Evolutionary conservation across 768 basidiomycete genomes (phyloP).

Genomic region (Tylopilus sp.): DNA sequence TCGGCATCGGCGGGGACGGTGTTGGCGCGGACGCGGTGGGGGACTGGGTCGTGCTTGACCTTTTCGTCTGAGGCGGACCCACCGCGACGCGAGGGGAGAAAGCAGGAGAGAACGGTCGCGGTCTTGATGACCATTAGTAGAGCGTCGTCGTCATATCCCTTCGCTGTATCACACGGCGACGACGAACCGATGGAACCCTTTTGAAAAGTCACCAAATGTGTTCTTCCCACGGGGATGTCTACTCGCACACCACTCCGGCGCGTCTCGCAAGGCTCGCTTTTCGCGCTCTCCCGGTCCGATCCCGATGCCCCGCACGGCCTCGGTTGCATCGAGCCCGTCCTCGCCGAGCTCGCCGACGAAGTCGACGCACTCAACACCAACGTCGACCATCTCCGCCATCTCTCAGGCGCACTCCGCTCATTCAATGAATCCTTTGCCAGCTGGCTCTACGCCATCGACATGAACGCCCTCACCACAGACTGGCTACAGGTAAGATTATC

Average conservation of each 20-base stretch:
- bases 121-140: conserved; percentile 34
- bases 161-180: conserved; percentile 20
- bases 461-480: conserved; percentile 92
- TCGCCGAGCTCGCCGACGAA: conserved; percentile 88
- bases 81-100: conserved; percentile 37
- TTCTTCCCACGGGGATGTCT: conserved; percentile 6
- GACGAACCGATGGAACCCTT: neutral
- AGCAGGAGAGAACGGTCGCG: conserved; percentile 30
- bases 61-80: neutral
- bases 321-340: conserved; percentile 79
- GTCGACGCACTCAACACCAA: conserved; percentile 76
- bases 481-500: conserved; percentile 68
- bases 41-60: no score
- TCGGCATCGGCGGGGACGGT: conserved; percentile 22
- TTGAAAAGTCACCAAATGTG: conserved; percentile 2
- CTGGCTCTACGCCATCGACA: conserved; percentile 88
- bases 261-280: conserved; percentile 88
- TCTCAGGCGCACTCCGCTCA: conserved; percentile 72
- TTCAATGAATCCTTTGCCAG: conserved; percentile 95
- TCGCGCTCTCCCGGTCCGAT: conserved; percentile 76
- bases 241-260: conserved; percentile 78
- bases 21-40: conserved; percentile 27
- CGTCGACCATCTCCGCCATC: conserved; percentile 61
- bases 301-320: conserved; percentile 80
- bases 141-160: neutral